These are phyloP conservation scores for Linum lewisii DNA, from an alignment of 345 rosid species.

Conservation along the genomic window DNA sequence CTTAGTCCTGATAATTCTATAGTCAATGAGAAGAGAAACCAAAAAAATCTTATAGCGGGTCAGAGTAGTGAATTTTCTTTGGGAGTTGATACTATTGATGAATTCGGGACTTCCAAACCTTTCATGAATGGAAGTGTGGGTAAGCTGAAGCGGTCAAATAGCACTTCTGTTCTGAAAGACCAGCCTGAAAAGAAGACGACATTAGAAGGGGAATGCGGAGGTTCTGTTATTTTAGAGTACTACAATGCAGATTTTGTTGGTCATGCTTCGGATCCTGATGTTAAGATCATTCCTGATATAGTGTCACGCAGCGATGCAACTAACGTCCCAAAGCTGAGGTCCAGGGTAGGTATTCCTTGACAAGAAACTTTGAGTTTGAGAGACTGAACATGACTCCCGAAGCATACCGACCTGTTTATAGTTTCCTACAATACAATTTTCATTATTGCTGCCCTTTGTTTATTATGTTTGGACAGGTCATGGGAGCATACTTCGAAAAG, in stretches of 20 bases:
- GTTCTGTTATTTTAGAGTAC: slow-evolving; percentile 63
- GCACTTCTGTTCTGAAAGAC: slow-evolving; percentile 58
- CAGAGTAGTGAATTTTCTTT: slow-evolving; percentile 21
- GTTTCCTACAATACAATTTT: slow-evolving; percentile 5
- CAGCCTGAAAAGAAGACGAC: slow-evolving; percentile 38
- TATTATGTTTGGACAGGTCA: slow-evolving; percentile 46
- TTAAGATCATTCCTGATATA: slow-evolving; percentile 29
- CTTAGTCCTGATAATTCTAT: slow-evolving; percentile 28
- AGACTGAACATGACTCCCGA: slow-evolving; percentile 7
- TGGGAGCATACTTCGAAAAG: slow-evolving; percentile 95
- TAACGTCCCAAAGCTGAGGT: slow-evolving; percentile 49
- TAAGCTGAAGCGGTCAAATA: slow-evolving; percentile 73
- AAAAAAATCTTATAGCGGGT: slow-evolving; percentile 17
- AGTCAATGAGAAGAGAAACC: slow-evolving; percentile 16
- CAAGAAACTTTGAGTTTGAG: slow-evolving; percentile 11
- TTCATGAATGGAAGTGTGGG: slow-evolving; percentile 41
- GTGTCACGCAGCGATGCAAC: slow-evolving; percentile 39
- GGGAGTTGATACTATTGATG: slow-evolving; percentile 21
- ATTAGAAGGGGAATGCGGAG: slow-evolving; percentile 43
- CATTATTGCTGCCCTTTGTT: slow-evolving; percentile 9
- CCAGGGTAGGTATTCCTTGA: slow-evolving; percentile 53
- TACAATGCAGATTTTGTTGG: slow-evolving; percentile 45
- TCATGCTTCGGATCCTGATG: slow-evolving; percentile 25
- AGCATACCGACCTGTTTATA: not conserved
- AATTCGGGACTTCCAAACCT: slow-evolving; percentile 18